phyloP scores from a whole-genome alignment of 2,329 filamentous ascomycete species.

The Tolypocladium ovalisporum region DNA sequence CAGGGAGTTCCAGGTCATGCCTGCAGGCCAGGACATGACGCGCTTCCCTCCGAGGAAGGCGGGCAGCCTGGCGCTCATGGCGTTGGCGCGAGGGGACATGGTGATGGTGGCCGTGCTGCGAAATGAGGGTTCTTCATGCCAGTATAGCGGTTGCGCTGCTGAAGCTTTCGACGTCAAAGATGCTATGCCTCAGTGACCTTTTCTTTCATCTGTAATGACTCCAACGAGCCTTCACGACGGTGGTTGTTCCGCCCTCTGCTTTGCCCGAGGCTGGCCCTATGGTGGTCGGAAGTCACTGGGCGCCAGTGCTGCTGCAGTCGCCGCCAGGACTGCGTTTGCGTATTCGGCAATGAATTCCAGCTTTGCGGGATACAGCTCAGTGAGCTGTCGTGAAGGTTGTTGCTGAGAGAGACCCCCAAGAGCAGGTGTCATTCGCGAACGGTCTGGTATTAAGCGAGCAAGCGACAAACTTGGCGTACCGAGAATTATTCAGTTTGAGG shows the following conservation, averaged over 20 bases:
- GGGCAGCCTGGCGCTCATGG: background rate
- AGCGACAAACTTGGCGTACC: background rate
- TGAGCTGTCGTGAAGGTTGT: constrained; percentile 1
- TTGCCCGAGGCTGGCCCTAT: constrained; percentile 1
- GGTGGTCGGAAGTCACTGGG: constrained; percentile 5
- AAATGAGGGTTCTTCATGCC: constrained; percentile 4
- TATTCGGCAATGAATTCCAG: constrained; percentile 5
- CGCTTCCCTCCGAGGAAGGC: background rate
- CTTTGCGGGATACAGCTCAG: constrained; percentile 8
- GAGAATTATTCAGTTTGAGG: background rate
- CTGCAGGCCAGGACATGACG: background rate
- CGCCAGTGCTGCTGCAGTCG: constrained; percentile 3
- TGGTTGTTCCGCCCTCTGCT: background rate
- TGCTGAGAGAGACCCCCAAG: background rate
- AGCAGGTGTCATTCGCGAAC: background rate
- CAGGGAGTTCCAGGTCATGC: constrained; percentile 4
- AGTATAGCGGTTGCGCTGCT: constrained; percentile 1
- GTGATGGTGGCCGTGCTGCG: background rate
- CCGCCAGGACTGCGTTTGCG: constrained; percentile 8
- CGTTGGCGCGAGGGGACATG: constrained; percentile 2
- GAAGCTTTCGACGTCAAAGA: background rate
- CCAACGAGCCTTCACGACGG: too few species aligned
- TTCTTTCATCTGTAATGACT: background rate
- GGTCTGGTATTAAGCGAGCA: background rate
- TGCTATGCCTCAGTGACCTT: background rate